Evolutionary conservation across 2,329 filamentous ascomycete species (phyloP), one percentile per base, ranked within the genome.

Genomic region (Fusarium hostae): DNA sequence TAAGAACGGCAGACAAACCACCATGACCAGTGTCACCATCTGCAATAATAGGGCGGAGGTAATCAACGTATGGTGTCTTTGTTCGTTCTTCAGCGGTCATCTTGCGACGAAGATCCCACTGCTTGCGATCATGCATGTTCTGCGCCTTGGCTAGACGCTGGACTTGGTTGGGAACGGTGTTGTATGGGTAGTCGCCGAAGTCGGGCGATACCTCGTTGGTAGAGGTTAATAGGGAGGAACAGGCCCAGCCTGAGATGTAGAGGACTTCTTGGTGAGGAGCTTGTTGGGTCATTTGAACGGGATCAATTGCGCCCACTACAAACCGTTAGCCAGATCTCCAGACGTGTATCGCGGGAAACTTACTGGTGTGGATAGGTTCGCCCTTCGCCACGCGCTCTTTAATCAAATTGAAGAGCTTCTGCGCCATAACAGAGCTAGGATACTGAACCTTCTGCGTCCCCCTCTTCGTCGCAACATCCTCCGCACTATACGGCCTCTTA

Each of bases 281-380:
- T 85, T 98, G 96, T 82, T 99, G 96, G 52, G 96, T 97, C 96
- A 99, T 98, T 84, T 99, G 96, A 15, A 98, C 91, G n/a, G 96
- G 96, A 79, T 99, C 96, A 82, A 99, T 97, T 66, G 95, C 96
- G 75, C 96, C 96, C 92, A 99, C 93, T 95, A 69, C 1, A 58
- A 9, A 9, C 22, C 60, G 71, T 77, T 60, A 76, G 70, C 37
- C 24, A 37, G 28, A 39, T 37, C 32, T 58, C 11, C n/a, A 34
- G 43, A 12, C 34, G 18, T 26, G 28, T 2, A n/a, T n/a, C 34
- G 10, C 15, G 22, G 18, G 4, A 59, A 26, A 72, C 90, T 79
- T 84, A 95, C 93, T 95, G 20, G 96, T 98, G 81, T 98, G 95
- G 67, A 98, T 93, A 24, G 96, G 96, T 81, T 97, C 88, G 68